Base-by-base conservation (phyloP, 129 eudicot species). In the Flaveria linearis region DNA sequence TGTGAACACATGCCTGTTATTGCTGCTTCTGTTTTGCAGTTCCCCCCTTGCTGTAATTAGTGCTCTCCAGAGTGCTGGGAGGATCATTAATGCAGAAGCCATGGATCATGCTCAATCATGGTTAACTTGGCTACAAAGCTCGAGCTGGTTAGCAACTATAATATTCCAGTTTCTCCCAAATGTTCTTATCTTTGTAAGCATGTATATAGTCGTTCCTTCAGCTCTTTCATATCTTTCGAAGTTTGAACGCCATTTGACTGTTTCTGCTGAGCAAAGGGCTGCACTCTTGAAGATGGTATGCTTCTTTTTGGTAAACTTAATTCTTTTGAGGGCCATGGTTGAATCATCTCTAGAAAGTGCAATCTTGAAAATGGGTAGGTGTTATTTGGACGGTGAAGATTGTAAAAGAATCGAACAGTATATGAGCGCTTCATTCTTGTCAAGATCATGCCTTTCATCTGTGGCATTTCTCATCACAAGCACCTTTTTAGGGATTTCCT, bases 321-420 rank as follows among this genome's bases (percentile, higher is more conserved):
- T 95, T 80, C 88, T 95, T 20, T 82, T 95, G 26, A 78, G 97
- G 79, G 97, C 95, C 41, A 78, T 95, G 58, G 97, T 95, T 16
- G 99, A 95, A 62, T 91, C 99, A 0, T 91, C 99, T 2, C 45
- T 95, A 15, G 99, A 95, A 79, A 87, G 87, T 73, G 88, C 94
- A 15, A 77, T 95, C 4, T 67, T 95, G 53, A 87, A 82, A 42
- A 95, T 95, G 99, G 97, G 99, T 43, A 79, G 97, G 63, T 95
- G 99, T 82, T 91, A 95, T 79, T 77, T 95, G 85, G 99, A 95
- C 46, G 99, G 99, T 5, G 99, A 95, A 78, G 99, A 95, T 82
- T 95, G 99, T 86, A 95, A 86, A 78, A 83, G 91, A 85, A 95
- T 95, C 0, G 99, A 91, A 76, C 86, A 95, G 69, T 95, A 91